Base-by-base conservation (phyloP, 1,139 yeast species). In the Debaryomyces nepalensis region DNA sequence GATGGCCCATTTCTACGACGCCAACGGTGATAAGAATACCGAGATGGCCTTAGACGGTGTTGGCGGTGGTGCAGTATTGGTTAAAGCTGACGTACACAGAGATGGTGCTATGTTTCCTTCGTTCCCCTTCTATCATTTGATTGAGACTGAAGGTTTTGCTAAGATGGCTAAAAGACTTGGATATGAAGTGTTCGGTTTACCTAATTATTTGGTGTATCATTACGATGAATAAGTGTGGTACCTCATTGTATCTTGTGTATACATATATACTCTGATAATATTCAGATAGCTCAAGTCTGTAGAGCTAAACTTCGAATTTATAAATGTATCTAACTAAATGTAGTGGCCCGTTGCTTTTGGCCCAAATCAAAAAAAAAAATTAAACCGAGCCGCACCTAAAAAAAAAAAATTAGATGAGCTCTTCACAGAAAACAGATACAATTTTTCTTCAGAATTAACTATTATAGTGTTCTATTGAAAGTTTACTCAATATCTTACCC, bases 21-120 rank as follows among this genome's bases (percentile, higher is more conserved):
- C 82, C 5, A 69, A 72, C 5, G 93, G 85, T 16, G 84, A 83
- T 47, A 50, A 58, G 10, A 70, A 74, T 47, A 76, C 82, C 4
- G 86, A 81, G 59, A 84, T 91, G 86, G 79, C 81, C 27, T 74
- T 93, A 47, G 99, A 93, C 63, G 99, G 99, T 62, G 98, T 93
- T 45, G 99, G 99, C 43, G 98, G 93, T 47, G 96, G 98, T 22
- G 96, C 97, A 33, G 83, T 95, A 26, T 64, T 93, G 66, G 99
- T 93, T 26, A 89, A 91, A 63, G 96, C 98, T 7, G 97, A 90
- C 53, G 99, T 93, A 44, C 99, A 93, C 67, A 79, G 99, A 62
- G 99, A 93, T 63, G 99, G 99, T 40, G 98, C 98, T 44, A 91
- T 91, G 97, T 93, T 93, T 79, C 99, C 99, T 14, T 87, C 95